Percentiles rank a stretch among this genome's conserved stretches.
Evolutionary conservation across 768 basidiomycete species (phyloP).

Genomic region (Hericium coralloides): DNA sequence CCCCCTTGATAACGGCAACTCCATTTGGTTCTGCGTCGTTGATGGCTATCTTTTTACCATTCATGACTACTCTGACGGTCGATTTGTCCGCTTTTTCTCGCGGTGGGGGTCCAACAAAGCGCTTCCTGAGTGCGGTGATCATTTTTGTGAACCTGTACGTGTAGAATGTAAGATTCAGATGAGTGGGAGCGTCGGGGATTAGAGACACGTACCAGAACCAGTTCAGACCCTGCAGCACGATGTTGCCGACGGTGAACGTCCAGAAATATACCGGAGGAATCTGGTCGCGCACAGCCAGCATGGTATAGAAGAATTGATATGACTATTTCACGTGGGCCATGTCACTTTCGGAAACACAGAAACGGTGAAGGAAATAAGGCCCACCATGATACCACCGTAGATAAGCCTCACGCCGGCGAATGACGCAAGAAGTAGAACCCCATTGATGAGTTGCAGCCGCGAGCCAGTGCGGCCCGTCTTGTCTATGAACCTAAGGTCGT

Average conservation of each 20-base stretch:
- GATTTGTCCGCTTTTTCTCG: no score
- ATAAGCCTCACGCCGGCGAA: constrained; percentile 68
- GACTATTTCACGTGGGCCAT: constrained; percentile 33
- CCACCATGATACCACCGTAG: constrained; percentile 49
- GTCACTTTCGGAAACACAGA: not conserved
- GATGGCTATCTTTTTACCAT: no score
- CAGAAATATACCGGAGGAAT: constrained; percentile 40
- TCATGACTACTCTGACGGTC: no score
- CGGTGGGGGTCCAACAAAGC: constrained; percentile 29
- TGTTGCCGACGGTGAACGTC: constrained; percentile 48
- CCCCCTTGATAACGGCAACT: no score
- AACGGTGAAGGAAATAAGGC: not conserved
- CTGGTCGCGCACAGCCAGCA: constrained; percentile 44
- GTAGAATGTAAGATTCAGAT: not conserved
- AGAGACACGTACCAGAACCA: constrained; percentile 55
- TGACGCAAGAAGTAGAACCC: constrained; percentile 48
- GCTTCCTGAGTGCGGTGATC: constrained; percentile 53
- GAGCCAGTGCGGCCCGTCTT: constrained; percentile 67
- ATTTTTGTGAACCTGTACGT: constrained; percentile 67
- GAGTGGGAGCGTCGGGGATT: not conserved
- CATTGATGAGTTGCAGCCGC: constrained; percentile 62
- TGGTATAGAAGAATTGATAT: constrained; percentile 51
- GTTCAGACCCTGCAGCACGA: constrained; percentile 65
- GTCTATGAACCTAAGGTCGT: constrained; percentile 54
- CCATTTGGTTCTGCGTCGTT: no score